These are phyloP conservation scores for Xylaria sp. DNA, from an alignment of 2,329 filamentous ascomycete genomes.

Conservation along the genomic window DNA sequence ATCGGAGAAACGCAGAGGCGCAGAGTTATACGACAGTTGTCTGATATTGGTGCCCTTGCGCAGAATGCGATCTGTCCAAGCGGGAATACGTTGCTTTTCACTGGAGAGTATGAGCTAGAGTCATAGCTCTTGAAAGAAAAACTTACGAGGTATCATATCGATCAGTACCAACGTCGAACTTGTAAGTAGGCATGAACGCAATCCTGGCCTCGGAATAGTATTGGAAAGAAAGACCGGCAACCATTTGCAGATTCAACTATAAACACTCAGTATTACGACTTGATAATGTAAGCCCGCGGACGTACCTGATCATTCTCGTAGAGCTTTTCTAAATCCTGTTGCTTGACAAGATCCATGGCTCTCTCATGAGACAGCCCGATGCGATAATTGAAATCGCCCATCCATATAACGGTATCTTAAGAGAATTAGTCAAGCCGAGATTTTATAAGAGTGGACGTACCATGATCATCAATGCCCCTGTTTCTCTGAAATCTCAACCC, in stretches of 20 bases:
- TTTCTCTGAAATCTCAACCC: conserved; percentile 93
- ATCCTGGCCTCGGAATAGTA: conserved; percentile 93
- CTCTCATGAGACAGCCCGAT: conserved; percentile 85
- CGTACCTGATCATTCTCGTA: conserved; percentile 90
- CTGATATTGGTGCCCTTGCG: conserved; percentile 85
- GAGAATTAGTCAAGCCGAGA: conserved; percentile 31
- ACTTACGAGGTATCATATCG: conserved; percentile 89
- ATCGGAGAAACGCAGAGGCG: conserved; percentile 88
- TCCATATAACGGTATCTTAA: conserved; percentile 82
- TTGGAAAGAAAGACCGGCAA: conserved; percentile 86
- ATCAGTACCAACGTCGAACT: conserved; percentile 89
- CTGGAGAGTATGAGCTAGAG: conserved; percentile 56
- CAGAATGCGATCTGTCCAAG: conserved; percentile 95
- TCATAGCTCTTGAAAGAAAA: neutral
- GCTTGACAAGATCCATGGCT: conserved; percentile 77
- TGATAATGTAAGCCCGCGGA: conserved; percentile 5
- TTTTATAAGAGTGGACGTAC: conserved; percentile 51
- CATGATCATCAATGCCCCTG: conserved; percentile 89
- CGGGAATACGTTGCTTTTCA: conserved; percentile 93
- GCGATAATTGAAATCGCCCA: conserved; percentile 98
- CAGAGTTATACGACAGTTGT: conserved; percentile 84
- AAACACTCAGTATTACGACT: conserved; percentile 30
- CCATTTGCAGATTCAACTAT: conserved; percentile 93
- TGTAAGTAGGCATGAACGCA: conserved; percentile 92
- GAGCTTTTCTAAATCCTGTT: conserved; percentile 77